Evolutionary conservation across 176 grass and related monocot species (phyloP).

Genomic region (Oropetium thomaeum): DNA sequence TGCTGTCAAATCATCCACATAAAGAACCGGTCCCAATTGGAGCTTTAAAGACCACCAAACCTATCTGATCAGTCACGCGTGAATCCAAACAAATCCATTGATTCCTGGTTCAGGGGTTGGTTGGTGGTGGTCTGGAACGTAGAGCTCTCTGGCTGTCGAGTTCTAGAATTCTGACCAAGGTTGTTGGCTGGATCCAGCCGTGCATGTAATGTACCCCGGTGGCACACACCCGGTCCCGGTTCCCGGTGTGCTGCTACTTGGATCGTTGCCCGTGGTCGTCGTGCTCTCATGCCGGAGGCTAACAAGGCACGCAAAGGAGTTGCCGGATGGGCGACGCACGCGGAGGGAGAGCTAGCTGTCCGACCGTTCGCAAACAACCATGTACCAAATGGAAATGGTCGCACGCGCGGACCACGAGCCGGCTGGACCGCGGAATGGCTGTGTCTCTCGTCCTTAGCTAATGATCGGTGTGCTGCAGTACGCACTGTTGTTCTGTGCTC

Average conservation of each 20-base stretch:
- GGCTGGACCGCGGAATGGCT: not conserved
- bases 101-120: not conserved
- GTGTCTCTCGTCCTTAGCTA: too few species aligned
- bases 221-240: not conserved
- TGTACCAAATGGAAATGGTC: too few species aligned
- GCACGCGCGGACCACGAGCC: not conserved
- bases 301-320: constrained; percentile 5
- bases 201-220: not conserved
- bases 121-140: not conserved
- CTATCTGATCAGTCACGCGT: not conserved
- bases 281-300: not conserved
- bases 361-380: not conserved
- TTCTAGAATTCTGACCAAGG: not conserved
- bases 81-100: not conserved
- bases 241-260: too few species aligned
- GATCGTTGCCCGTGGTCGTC: not conserved
- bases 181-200: not conserved
- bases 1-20: not conserved
- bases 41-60: not conserved
- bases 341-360: constrained; percentile 19
- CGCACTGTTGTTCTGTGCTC: too few species aligned
- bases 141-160: not conserved
- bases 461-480: too few species aligned
- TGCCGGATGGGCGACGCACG: not conserved
- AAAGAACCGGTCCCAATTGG: not conserved